phyloP scores from a whole-genome alignment of 352 stramenopile genomes.

The Globisporangium irregulare region DNA sequence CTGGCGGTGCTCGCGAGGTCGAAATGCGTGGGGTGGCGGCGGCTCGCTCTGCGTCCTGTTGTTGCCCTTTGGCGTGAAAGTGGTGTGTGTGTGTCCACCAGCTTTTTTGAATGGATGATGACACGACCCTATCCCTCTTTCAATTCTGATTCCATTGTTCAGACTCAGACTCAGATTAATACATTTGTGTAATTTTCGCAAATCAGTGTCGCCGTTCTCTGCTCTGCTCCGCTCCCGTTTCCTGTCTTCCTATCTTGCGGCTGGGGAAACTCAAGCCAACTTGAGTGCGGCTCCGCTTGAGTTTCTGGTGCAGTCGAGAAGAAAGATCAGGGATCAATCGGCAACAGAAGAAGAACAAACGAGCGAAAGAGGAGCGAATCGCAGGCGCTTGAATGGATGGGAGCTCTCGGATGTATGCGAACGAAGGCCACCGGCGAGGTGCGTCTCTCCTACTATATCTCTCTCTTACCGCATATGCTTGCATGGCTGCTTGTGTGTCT shows the following conservation, averaged over 20 bases:
- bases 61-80: not conserved
- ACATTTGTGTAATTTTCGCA: not conserved
- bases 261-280: not conserved
- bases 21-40: not conserved
- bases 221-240: not conserved
- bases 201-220: too few relatives aligned
- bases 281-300: not conserved
- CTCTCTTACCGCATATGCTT: too few relatives aligned
- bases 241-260: not conserved
- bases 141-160: not conserved
- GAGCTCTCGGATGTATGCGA: slow-evolving; percentile 26
- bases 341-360: slow-evolving; percentile 2
- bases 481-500: not conserved
- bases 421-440: slow-evolving; percentile 28
- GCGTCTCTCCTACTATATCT: not conserved
- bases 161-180: not conserved
- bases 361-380: slow-evolving; percentile 9
- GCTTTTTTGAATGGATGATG: slow-evolving; percentile 1
- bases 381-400: slow-evolving; percentile 32
- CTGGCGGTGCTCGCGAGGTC: not conserved
- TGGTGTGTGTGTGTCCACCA: not conserved
- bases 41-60: not conserved
- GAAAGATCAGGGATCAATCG: slow-evolving; percentile 11
- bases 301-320: slow-evolving; percentile 6
- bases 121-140: too few relatives aligned